Evolutionary conservation across 805 yeast genomes (phyloP), one percentile per base, ranked within the genome.

Genomic region (Lipomyces yamanashiensis): DNA sequence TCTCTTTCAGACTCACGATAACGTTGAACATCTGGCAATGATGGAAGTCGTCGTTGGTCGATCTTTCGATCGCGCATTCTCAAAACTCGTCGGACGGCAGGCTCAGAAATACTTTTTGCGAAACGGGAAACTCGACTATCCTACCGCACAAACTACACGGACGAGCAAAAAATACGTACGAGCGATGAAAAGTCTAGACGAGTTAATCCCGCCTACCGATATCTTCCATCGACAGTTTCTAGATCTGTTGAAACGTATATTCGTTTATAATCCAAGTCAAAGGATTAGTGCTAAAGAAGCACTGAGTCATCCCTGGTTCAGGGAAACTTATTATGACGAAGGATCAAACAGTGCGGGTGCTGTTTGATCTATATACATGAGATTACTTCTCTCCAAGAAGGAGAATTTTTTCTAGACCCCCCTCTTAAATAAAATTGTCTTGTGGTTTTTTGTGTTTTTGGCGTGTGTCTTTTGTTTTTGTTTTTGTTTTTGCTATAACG

Each of bases 1-100:
- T 0, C 78, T 95, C 28, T 95, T 93, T 76, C 92, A 90, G 69
- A 95, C 98, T 0, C 97, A 93, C 75, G 98, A 95, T 74, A 92
- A 93, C 74, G 79, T 87, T 56, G 98, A 93, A 75, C 99, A 95
- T 77, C 79, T 95, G 74, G 96, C 96, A 15, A 87, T 95, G 89
- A 95, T 95, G 89, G 93, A 95, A 75, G 86, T 85, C 68, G 84
- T 92, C 21, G 80, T 87, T 33, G 89, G 88, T 21, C 75, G 78
- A 67, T 79, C 75, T 17, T 80, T 80, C 55, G 73, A 72, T 43
- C 60, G 66, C 33, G 34, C 63, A 5, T 54, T 74, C 59, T 61
- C 76, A 28, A 59, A 65, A 7, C 59, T 57, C 19, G 75, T 78
- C 21, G 54, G 67, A 1, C 36, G 62, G 15, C 70, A 67, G 17